phyloP scores from a whole-genome alignment of 495 filamentous ascomycete species.

The Podospora conica region DNA sequence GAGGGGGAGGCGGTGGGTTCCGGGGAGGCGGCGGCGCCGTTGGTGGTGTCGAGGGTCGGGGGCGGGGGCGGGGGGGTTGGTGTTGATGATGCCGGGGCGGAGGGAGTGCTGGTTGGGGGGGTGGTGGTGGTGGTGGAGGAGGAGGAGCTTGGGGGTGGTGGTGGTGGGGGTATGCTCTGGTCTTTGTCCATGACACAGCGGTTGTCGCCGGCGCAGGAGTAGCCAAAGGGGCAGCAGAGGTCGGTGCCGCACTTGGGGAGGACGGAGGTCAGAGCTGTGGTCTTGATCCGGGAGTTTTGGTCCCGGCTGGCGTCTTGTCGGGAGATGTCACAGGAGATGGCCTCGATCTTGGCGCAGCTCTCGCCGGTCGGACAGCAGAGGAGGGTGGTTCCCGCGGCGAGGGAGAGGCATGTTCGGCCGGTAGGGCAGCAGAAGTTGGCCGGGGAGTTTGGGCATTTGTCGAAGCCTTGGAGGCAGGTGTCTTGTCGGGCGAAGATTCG shows the following conservation, averaged over 20 bases:
- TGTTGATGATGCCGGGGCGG: too few relatives aligned
- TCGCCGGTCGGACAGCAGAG: conserved; percentile 68
- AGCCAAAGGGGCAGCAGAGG: conserved; percentile 78
- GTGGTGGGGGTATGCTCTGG: conserved; percentile 30
- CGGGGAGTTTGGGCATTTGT: conserved; percentile 48
- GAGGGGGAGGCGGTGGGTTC: background rate
- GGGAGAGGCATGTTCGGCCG: conserved; percentile 53
- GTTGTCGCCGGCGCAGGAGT: conserved; percentile 51
- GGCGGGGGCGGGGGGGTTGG: background rate
- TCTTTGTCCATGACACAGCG: conserved; percentile 35
- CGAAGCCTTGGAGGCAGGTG: conserved; percentile 39
- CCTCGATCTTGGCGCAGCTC: conserved; percentile 58
- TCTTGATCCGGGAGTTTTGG: conserved; percentile 61
- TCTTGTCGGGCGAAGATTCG: conserved; percentile 31
- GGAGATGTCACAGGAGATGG: conserved; percentile 65
- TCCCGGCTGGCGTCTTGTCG: conserved; percentile 57
- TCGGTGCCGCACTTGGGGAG: conserved; percentile 50
- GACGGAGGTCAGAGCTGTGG: conserved; percentile 52
- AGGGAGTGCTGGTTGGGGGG: background rate
- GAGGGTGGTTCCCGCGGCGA: conserved; percentile 61
- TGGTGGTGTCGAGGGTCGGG: background rate
- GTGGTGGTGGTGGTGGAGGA: conserved; percentile 18
- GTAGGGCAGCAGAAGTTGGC: conserved; percentile 69
- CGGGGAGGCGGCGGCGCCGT: background rate
- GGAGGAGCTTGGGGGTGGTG: background rate